A percentile compares a stretch with the other conserved stretches of the same genome.
phyloP scores from a whole-genome alignment of 148 eudicot species.

The Arctostaphylos glauca region DNA sequence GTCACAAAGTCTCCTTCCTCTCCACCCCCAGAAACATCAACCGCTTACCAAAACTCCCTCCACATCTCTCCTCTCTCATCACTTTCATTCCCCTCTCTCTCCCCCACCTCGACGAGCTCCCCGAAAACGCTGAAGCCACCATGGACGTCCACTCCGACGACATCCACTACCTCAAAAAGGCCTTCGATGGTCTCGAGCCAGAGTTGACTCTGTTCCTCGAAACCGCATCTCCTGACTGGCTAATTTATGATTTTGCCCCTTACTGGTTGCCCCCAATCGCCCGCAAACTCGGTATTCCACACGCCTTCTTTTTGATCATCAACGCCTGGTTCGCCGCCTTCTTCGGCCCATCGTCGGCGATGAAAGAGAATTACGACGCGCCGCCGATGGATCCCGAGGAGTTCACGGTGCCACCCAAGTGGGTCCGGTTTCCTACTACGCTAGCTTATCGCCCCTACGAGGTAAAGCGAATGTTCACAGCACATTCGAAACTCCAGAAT shows the following conservation, averaged over 20 bases:
- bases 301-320: slow-evolving; percentile 17
- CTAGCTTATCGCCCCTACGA: slow-evolving; percentile 13
- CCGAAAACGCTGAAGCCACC: slow-evolving; percentile 30
- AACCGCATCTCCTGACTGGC: slow-evolving; percentile 28
- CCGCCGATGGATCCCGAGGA: neutral
- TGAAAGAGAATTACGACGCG: neutral
- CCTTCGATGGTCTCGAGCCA: slow-evolving; percentile 27
- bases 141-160: slow-evolving; percentile 23
- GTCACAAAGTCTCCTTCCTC: slow-evolving; percentile 29
- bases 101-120: slow-evolving; percentile 21
- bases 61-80: slow-evolving; percentile 8
- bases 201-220: slow-evolving; percentile 18
- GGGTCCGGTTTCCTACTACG: slow-evolving; percentile 15
- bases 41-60: slow-evolving; percentile 36
- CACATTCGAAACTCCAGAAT: neutral
- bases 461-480: neutral
- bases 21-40: slow-evolving; percentile 40
- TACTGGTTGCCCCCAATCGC: slow-evolving; percentile 29
- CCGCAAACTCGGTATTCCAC: slow-evolving; percentile 9
- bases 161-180: slow-evolving; percentile 26
- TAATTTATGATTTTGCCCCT: slow-evolving; percentile 29
- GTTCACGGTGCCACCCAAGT: slow-evolving; percentile 14
- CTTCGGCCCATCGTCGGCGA: slow-evolving; percentile 7
- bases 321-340: slow-evolving; percentile 19
- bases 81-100: slow-evolving; percentile 19